Conservation (phyloP, 805 yeast species). For the Candida ovalis region DNA sequence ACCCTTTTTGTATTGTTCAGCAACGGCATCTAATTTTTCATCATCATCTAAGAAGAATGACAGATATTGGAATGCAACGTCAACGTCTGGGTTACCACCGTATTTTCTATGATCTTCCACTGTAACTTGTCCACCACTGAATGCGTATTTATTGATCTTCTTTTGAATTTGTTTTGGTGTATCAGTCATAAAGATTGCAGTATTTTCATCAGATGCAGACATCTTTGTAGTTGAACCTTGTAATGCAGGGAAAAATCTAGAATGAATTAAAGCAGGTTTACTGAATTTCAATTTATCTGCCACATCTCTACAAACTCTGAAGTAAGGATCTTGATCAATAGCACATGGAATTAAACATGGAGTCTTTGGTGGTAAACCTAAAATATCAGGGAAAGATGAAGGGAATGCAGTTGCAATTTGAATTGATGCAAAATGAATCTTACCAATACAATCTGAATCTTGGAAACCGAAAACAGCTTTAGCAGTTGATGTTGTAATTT, state of each 20-base stretch:
- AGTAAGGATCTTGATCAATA: slow-evolving; percentile 98
- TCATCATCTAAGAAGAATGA: slow-evolving; percentile 90
- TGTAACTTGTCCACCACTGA: slow-evolving; percentile 87
- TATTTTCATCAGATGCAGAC: slow-evolving; percentile 90
- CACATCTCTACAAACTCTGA: slow-evolving; percentile 95
- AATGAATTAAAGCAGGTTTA: slow-evolving; percentile 89
- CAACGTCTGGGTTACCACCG: slow-evolving; percentile 95
- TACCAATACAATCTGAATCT: slow-evolving; percentile 93
- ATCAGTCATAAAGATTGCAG: slow-evolving; percentile 94
- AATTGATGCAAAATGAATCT: slow-evolving; percentile 89
- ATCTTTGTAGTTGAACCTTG: slow-evolving; percentile 96
- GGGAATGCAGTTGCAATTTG: slow-evolving; percentile 97
- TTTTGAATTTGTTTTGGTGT: slow-evolving; percentile 88
- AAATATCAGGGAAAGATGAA: slow-evolving; percentile 89
- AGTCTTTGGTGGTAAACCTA: slow-evolving; percentile 82
- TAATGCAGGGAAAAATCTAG: slow-evolving; percentile 96
- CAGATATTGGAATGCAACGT: slow-evolving; percentile 90
- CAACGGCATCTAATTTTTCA: slow-evolving; percentile 59
- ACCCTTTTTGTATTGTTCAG: slow-evolving; percentile 69
- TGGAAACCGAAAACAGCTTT: slow-evolving; percentile 95
- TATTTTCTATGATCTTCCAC: slow-evolving; percentile 84
- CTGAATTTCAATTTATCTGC: slow-evolving; percentile 87
- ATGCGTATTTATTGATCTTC: slow-evolving; percentile 94
- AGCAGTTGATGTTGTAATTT: slow-evolving; percentile 95
- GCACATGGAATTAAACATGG: slow-evolving; percentile 99